Conservation (phyloP, 148 eudicot genomes). For the Talinum fruticosum region DNA sequence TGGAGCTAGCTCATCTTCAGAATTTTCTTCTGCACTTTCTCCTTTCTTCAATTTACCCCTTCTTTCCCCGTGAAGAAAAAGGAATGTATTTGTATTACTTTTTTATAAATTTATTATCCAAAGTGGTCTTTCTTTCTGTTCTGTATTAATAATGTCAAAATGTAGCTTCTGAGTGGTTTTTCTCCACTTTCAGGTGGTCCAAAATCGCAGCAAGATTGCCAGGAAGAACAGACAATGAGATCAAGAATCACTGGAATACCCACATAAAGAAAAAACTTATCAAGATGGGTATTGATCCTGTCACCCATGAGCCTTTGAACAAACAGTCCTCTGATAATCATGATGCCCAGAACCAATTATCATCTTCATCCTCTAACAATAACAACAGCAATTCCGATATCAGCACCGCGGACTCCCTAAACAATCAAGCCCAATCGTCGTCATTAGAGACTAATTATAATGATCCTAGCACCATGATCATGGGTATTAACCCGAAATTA, state of each 20-base stretch:
- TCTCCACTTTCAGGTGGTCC: slow-evolving; percentile 66
- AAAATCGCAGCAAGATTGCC: slow-evolving; percentile 86
- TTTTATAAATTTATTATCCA: background rate
- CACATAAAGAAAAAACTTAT: slow-evolving; percentile 90
- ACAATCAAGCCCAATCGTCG: slow-evolving; percentile 22
- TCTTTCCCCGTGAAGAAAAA: background rate
- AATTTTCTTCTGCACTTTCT: background rate
- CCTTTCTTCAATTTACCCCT: background rate
- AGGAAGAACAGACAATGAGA: slow-evolving; percentile 93
- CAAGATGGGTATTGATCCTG: slow-evolving; percentile 88
- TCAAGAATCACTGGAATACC: slow-evolving; percentile 96
- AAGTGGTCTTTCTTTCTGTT: background rate
- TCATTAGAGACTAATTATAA: slow-evolving; percentile 21
- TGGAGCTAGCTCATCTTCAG: background rate
- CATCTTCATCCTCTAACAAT: slow-evolving; percentile 33
- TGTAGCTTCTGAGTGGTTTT: background rate
- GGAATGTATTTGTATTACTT: background rate
- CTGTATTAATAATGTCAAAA: background rate
- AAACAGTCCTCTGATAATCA: slow-evolving; percentile 26
- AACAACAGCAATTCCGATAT: slow-evolving; percentile 30
- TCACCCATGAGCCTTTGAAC: slow-evolving; percentile 71
- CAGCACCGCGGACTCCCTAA: slow-evolving; percentile 29
- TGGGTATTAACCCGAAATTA: slow-evolving; percentile 6
- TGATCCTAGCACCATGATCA: slow-evolving; percentile 6
- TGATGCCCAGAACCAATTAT: slow-evolving; percentile 26